Conservation (phyloP, 257 asterid genomes). For the Lantana camara region DNA sequence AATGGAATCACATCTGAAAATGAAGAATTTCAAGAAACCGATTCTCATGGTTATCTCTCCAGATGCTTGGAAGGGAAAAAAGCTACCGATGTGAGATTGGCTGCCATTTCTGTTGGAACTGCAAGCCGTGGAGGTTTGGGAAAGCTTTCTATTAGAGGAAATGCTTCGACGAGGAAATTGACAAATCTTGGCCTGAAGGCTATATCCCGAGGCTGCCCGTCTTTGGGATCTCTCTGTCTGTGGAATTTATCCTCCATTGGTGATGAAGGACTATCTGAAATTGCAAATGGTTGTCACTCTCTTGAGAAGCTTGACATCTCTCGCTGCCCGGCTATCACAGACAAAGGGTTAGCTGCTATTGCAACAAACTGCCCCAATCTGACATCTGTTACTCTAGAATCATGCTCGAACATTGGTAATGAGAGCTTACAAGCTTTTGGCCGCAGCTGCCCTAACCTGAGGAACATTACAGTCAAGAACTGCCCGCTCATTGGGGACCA, state of each 20-base stretch:
- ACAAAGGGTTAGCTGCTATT: conserved; percentile 57
- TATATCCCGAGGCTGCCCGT: conserved; percentile 75
- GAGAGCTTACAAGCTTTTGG: conserved; percentile 74
- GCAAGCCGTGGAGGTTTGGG: conserved; percentile 85
- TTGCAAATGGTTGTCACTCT: conserved; percentile 66
- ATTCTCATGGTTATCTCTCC: conserved; percentile 63
- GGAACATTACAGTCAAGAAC: conserved; percentile 53
- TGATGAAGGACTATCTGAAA: conserved; percentile 75
- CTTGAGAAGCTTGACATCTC: conserved; percentile 85
- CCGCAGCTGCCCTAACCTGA: conserved; percentile 59
- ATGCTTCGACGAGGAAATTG: conserved; percentile 51
- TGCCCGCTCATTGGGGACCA: conserved; percentile 75
- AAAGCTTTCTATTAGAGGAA: conserved; percentile 84
- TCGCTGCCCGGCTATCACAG: conserved; percentile 75
- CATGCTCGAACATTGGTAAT: conserved; percentile 77
- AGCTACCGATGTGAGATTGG: conserved; percentile 86
- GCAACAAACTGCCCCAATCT: conserved; percentile 77
- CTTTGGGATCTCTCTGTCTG: conserved; percentile 67
- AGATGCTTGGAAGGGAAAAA: conserved; percentile 87
- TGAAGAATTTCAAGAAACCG: conserved; percentile 39
- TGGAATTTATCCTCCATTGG: conserved; percentile 72
- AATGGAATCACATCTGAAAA: conserved; percentile 30
- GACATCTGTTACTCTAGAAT: conserved; percentile 64
- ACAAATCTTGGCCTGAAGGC: conserved; percentile 81
- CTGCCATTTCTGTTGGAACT: conserved; percentile 85